Conservation (phyloP, 1,284 basidiomycete genomes). For the Cryptococcus sp. region DNA sequence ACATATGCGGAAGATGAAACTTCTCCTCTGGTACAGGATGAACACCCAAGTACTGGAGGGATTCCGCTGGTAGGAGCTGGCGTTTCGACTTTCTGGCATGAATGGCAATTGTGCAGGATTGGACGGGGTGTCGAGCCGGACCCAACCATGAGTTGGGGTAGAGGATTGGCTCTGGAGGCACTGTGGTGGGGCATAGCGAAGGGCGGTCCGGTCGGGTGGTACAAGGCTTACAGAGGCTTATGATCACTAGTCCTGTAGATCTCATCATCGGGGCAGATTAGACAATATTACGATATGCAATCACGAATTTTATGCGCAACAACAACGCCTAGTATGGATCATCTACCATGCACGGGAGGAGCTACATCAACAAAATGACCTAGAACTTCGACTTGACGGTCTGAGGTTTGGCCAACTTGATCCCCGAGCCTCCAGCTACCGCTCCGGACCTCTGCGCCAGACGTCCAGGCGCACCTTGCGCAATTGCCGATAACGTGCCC, state of each 20-base stretch:
- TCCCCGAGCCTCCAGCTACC: neutral
- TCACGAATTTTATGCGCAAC: no score
- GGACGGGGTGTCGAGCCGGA: slow-evolving; percentile 37
- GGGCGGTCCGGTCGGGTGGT: slow-evolving; percentile 23
- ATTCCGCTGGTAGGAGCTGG: slow-evolving; percentile 41
- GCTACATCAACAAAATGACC: no score
- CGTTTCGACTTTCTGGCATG: slow-evolving; percentile 42
- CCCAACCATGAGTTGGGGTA: slow-evolving; percentile 28
- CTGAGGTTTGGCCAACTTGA: no score
- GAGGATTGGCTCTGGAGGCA: slow-evolving; percentile 19
- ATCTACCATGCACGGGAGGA: no score
- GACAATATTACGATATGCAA: no score
- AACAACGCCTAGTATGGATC: no score
- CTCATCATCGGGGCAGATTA: no score
- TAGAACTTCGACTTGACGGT: no score
- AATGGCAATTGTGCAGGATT: slow-evolving; percentile 42
- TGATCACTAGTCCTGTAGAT: no score
- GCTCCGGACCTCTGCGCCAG: neutral
- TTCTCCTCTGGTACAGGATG: neutral
- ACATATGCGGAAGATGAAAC: slow-evolving; percentile 1
- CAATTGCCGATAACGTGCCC: neutral
- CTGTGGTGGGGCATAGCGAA: slow-evolving; percentile 30
- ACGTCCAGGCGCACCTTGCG: no score
- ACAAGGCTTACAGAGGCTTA: neutral
- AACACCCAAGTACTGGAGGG: neutral